Evolutionary conservation across 1,284 basidiomycete species (phyloP), one percentile per base, ranked within the genome.

Genomic region (Blastosporella zonata): DNA sequence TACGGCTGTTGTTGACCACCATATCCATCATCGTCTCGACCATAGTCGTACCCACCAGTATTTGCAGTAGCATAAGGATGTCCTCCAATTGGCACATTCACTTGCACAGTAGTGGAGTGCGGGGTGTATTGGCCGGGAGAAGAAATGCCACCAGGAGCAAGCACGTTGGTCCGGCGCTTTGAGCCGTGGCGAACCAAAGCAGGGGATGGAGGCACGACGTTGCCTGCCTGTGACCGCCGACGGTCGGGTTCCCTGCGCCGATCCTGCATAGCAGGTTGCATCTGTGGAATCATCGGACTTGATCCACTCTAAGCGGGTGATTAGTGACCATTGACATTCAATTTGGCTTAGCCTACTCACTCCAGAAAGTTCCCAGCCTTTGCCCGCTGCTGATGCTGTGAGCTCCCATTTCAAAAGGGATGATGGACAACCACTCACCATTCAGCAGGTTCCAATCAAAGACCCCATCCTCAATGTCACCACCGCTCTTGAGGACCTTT

Each of bases 391-490:
- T 44, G 18, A 17, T 8, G 40, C 31, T 21, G 21, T 44, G 25
- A 43, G 35, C 17, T 15, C 8, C 18, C 6, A 15, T 21, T 42
- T 38, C 35, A 38, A 12, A 28, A 23, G 27, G 43, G 12, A 21
- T 29, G 17, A 6, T n/a, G 9, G 37, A 27, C 46, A 15, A 21
- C 28, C 22, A 23, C 59, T 48, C 61, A 77, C 78, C 83, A 69
- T 94, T 90, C 47, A 95, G 73, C 51, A 90, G 64, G 73, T 92
- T 92, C 93, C 92, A 96, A 68, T 94, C 92, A 69, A 91, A 95
- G 6, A 88, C 74, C 20, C 87, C 87, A 67, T 97, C 93, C 61
- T 97, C 93, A 28, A 84, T 69, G 64, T 96, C 93, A 56, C 86
- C 87, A 49, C 84, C 84, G 66, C 84, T 93, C 74, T 93, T 93